These are phyloP conservation scores for Linum trigynum DNA, from an alignment of 345 rosid species.

Conservation along the genomic window DNA sequence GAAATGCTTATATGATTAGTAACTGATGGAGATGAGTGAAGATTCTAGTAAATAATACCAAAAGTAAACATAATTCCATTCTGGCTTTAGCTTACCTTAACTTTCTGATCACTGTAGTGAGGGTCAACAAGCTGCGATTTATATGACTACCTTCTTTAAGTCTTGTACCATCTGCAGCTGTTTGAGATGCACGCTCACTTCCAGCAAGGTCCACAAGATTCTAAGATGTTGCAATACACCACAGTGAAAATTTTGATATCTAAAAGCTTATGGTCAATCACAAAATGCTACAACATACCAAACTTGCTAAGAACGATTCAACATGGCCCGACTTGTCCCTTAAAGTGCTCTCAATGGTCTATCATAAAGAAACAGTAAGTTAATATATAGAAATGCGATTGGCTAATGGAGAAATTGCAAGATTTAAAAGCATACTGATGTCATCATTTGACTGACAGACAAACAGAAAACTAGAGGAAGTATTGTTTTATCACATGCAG, in stretches of 20 bases:
- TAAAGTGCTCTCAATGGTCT: conserved; percentile 85
- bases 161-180: conserved; percentile 72
- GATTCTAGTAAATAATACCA: no score
- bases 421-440: neutral
- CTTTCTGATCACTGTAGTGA: conserved; percentile 88
- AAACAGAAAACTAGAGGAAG: neutral
- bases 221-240: conserved; percentile 22
- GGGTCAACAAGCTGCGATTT: conserved; percentile 88
- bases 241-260: conserved; percentile 3
- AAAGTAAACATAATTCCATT: conserved; percentile 24
- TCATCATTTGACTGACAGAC: neutral
- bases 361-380: conserved; percentile 13
- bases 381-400: neutral
- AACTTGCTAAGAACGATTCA: conserved; percentile 76
- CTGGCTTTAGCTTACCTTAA: conserved; percentile 53
- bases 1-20: no score
- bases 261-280: conserved; percentile 9
- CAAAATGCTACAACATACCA: conserved; percentile 42
- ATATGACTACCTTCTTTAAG: conserved; percentile 94
- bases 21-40: no score
- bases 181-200: conserved; percentile 86
- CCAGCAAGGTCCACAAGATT: conserved; percentile 99
- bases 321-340: conserved; percentile 65
- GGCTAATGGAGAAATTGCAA: neutral
- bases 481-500: neutral